These are phyloP conservation scores for Sarcomyxa edulis DNA, from an alignment of 768 basidiomycete genomes.

Conservation along the genomic window DNA sequence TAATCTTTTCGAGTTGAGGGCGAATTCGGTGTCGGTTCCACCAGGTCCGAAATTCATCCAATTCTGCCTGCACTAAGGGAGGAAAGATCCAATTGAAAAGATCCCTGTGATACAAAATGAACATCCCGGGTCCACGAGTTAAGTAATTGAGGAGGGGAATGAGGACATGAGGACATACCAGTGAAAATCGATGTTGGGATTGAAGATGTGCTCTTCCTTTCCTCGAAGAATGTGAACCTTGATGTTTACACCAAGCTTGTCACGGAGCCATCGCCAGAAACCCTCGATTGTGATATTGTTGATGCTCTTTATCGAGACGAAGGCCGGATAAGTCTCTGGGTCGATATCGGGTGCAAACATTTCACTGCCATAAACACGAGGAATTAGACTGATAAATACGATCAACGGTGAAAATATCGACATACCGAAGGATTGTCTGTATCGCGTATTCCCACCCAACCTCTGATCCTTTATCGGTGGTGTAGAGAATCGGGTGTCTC, in stretches of 20 bases:
- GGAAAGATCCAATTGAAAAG: slow-evolving; percentile 29
- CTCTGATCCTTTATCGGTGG: slow-evolving; percentile 25
- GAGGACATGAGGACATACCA: slow-evolving; percentile 10
- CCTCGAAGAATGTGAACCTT: slow-evolving; percentile 15
- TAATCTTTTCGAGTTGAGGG: slow-evolving; percentile 14
- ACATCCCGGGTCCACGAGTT: too few species aligned
- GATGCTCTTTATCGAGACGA: slow-evolving; percentile 18
- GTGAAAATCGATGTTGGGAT: slow-evolving; percentile 12
- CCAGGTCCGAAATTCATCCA: slow-evolving; percentile 20
- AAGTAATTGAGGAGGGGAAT: not conserved
- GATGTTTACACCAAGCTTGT: slow-evolving; percentile 13
- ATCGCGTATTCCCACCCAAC: slow-evolving; percentile 18
- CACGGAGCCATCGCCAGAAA: slow-evolving; percentile 22
- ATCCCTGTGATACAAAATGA: slow-evolving; percentile 9
- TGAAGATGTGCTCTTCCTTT: slow-evolving; percentile 14
- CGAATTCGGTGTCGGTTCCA: slow-evolving; percentile 26
- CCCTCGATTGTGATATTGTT: slow-evolving; percentile 24
- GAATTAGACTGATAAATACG: slow-evolving; percentile 1
- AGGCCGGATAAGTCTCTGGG: slow-evolving; percentile 10
- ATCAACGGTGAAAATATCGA: not conserved
- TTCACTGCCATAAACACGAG: slow-evolving; percentile 8
- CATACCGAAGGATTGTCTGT: slow-evolving; percentile 12
- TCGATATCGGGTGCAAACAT: slow-evolving; percentile 18
- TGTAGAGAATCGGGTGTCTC: slow-evolving; percentile 21
- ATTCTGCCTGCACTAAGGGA: slow-evolving; percentile 19